Evolutionary conservation across 2,329 filamentous ascomycete genomes (phyloP), one percentile per base, ranked within the genome.

Genomic region (Sclerotinia nivalis): DNA sequence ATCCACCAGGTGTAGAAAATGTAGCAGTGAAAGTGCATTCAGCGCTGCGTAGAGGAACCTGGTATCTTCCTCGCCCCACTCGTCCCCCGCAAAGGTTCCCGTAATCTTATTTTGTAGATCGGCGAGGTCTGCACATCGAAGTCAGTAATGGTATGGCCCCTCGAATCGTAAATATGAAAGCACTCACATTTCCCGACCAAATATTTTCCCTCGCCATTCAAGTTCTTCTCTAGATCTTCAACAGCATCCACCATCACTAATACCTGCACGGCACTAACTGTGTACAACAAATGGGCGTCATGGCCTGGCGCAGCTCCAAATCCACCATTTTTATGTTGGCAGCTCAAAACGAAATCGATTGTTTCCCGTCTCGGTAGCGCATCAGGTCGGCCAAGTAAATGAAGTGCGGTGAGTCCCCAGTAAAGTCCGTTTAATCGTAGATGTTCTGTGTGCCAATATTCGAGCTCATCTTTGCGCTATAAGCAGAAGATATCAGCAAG

Each of bases 381-480:
- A 72, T 96, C 88, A 1, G 94, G 93, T 69, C 87, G 90, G 62
- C 89, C 88, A 71, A 99, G 88, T 40, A 98, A 86, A 83, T 97
- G 91, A 54, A 98, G 86, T 9, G 95, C 91, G 9, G 90, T 96
- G 70, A 99, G 82, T 20, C 96, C 96, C 96, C 96, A 99, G 81
- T 99, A 99, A 61, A 99, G 87, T 58, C 96, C 96, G 79, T 96
- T 97, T 70, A 99, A 87, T 72, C 96, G 93, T 74, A 99, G 86
- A 80, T 99, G 96, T 81, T 99, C 95, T 20, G 96, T 99, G 79
- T 98, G 85, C 91, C 95, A 97, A 83, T 98, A 99, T 80, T 97
- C 93, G 76, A 97, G 89, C 81, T 97, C 93, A 84, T 98, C 93
- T 83, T 92, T 93, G 79, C 91, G 90, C 88, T 91, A 82, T 18